Percentiles rank a stretch among this genome's conserved stretches.
Evolutionary conservation across 106 monocot genomes (phyloP).

Genomic region (Acorus calamus): DNA sequence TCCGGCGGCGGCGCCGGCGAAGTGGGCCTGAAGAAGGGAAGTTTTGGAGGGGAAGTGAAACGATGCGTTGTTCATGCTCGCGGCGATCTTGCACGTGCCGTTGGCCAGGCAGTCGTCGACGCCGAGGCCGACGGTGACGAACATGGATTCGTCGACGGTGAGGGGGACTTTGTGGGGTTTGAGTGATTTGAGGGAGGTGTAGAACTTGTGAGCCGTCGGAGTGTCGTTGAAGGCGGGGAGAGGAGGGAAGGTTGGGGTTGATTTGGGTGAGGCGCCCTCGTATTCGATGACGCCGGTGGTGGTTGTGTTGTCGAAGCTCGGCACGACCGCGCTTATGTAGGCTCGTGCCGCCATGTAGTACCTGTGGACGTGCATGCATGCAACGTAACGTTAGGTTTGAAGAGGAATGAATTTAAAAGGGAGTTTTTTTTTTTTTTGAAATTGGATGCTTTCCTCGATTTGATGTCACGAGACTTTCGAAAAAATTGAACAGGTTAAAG

Average conservation of each 20-base stretch:
- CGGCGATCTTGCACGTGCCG: conserved; percentile 8
- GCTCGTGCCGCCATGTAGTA: conserved; percentile 65
- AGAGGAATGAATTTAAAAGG: no score
- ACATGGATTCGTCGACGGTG: conserved; percentile 49
- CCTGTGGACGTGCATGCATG: no score
- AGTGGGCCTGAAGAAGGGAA: no score
- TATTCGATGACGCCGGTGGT: conserved; percentile 48
- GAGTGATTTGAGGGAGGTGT: conserved; percentile 30
- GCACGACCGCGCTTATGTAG: conserved; percentile 22
- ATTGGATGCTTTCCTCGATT: no score
- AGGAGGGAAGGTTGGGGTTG: conserved; percentile 28
- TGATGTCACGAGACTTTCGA: no score
- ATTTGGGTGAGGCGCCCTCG: background rate
- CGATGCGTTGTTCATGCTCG: no score
- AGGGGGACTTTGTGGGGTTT: conserved; percentile 37
- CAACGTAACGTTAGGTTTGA: no score
- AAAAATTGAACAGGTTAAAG: no score
- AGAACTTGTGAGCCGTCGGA: conserved; percentile 54
- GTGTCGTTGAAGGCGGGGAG: conserved; percentile 55
- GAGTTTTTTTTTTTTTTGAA: no score
- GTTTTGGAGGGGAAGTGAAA: no score
- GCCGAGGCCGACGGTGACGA: conserved; percentile 55
- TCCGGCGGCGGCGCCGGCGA: no score
- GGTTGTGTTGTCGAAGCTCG: conserved; percentile 38
- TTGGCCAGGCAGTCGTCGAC: conserved; percentile 14